Conservation (phyloP, 2,329 filamentous ascomycete species). For the Penicillium aurantiogriseum region DNA sequence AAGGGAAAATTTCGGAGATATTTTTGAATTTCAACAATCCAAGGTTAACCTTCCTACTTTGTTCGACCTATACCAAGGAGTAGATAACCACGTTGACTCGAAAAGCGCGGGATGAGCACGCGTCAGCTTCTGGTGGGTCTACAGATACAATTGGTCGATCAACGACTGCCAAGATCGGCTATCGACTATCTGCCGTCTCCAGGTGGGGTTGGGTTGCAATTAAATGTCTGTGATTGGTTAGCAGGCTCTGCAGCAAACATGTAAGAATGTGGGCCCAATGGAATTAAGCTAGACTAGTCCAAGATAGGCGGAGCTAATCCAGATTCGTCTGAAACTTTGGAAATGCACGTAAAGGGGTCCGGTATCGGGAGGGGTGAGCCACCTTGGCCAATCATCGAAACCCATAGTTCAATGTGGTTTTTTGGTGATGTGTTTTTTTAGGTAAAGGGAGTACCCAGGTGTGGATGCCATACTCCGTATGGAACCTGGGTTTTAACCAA, state of each 20-base stretch:
- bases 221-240: not conserved
- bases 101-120: conserved; percentile 31
- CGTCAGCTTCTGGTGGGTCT: conserved; percentile 33
- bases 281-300: conserved; percentile 5
- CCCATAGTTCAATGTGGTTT: not conserved
- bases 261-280: conserved; percentile 21
- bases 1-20: not conserved
- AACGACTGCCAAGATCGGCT: conserved; percentile 37
- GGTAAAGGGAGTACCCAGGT: not conserved
- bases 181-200: conserved; percentile 41
- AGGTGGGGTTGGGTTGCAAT: conserved; percentile 8
- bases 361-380: conserved; percentile 20
- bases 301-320: not conserved
- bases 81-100: conserved; percentile 16
- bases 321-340: not conserved
- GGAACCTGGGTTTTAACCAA: not conserved
- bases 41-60: conserved; percentile 8
- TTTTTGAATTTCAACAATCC: not conserved
- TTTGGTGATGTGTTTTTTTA: not conserved
- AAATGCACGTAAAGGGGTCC: conserved; percentile 6
- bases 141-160: conserved; percentile 30
- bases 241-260: conserved; percentile 20
- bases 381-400: conserved; percentile 10
- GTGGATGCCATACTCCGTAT: not conserved
- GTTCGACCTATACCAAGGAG: not conserved